Base-by-base conservation (phyloP, 352 stramenopile species). In the Albugo laibachii region DNA sequence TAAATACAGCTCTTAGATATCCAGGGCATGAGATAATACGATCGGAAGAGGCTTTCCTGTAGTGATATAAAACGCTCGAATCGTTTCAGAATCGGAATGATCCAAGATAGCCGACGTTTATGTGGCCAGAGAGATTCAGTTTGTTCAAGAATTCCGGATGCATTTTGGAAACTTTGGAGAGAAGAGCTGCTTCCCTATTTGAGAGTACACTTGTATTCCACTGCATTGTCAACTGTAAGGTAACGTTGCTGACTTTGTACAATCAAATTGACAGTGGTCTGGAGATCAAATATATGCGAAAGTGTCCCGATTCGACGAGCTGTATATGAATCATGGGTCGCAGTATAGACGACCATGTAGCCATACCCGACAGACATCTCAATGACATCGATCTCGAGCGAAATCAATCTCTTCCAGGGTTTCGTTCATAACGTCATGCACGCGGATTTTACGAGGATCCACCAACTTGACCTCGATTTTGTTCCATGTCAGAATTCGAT, bases 281-380 rank as follows among this genome's bases (percentile, higher is more conserved):
- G 74, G 41, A 96, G 54, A 50, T 97, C 86, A 45, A 95, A 87
- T 41, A 95, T 95, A 52, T 94, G 80, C 1, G 87, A 83, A n/a
- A 14, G 83, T 96, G 55, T 93, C 94, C 71, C 75, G 94, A 68
- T 92, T 95, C 52, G 79, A 55, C 21, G 74, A 71, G 38, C 74
- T 79, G 63, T 97, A 96, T 36, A 97, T 83, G 62, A 89, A 96
- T 55, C 82, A 92, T 95, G 81, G 37, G 80, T 95, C 15, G 78
- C 69, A 2, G 83, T 96, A 42, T 75, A 88, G 5, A 96, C 89
- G 46, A 97, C 69, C 13, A 97, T 62, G 47, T 95, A 85, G 36
- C 82, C 85, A 43, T 87, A 85, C 2, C 69, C 84, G 31, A 96
- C 79, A 13, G 79, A 81, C 71, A 96, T 93, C 34, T 96, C 80